Percentiles rank a stretch among this genome's conserved stretches.
These are phyloP conservation scores for Gymnopilus dilepis DNA, from an alignment of 768 basidiomycete genomes.

Conservation along the genomic window DNA sequence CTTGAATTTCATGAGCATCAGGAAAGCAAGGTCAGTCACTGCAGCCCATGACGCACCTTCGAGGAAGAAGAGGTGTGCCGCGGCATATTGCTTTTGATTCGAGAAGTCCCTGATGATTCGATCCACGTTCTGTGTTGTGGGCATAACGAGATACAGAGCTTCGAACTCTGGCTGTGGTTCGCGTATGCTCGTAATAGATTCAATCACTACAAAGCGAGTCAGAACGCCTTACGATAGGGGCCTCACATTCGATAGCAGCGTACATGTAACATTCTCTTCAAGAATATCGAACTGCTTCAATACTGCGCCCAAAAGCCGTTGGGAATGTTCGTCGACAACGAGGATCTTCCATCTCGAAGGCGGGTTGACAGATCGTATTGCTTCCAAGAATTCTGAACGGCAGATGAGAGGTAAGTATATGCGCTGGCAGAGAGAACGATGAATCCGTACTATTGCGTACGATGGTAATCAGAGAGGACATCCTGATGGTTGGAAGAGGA, in stretches of 20 bases:
- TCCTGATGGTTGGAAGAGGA: constrained; percentile 23
- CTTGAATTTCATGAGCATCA: constrained; percentile 41
- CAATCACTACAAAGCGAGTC: constrained; percentile 68
- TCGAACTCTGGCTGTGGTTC: constrained; percentile 86
- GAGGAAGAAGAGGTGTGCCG: constrained; percentile 90
- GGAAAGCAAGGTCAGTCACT: background rate
- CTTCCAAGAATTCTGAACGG: constrained; percentile 79
- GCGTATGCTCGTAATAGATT: constrained; percentile 83
- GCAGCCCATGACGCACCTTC: constrained; percentile 59
- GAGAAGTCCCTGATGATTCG: constrained; percentile 87
- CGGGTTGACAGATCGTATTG: constrained; percentile 86
- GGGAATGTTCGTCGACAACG: constrained; percentile 93
- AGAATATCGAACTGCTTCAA: constrained; percentile 94
- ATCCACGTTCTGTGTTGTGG: constrained; percentile 93
- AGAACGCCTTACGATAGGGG: constrained; percentile 11
- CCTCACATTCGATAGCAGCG: constrained; percentile 35
- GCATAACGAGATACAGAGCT: constrained; percentile 93
- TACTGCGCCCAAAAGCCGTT: constrained; percentile 81
- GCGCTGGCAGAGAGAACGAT: background rate
- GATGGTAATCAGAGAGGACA: constrained; percentile 49
- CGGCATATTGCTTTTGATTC: constrained; percentile 71
- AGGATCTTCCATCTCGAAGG: constrained; percentile 95
- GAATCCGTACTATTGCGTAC: constrained; percentile 46
- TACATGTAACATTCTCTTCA: constrained; percentile 95
- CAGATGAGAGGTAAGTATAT: constrained; percentile 5